Conservation (phyloP, 805 yeast species). For the Pichia exigua region DNA sequence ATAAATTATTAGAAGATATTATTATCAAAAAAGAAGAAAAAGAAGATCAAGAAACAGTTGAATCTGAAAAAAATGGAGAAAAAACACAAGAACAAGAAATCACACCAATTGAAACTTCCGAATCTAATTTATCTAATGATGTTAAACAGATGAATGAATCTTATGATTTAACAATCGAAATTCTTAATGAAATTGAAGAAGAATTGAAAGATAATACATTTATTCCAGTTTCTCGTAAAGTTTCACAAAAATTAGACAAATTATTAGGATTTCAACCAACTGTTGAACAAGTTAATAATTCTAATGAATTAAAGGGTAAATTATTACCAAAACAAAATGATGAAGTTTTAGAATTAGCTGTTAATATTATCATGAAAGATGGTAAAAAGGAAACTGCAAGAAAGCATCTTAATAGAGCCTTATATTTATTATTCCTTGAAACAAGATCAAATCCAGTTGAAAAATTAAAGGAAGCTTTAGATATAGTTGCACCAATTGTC, state of each 20-base stretch:
- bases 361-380: conserved; percentile 84
- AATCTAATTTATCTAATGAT: conserved; percentile 15
- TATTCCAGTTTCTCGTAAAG: conserved; percentile 15
- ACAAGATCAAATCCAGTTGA: conserved; percentile 74
- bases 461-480: conserved; percentile 65
- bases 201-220: conserved; percentile 23
- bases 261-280: conserved; percentile 47
- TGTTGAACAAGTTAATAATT: conserved; percentile 54
- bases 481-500: conserved; percentile 78
- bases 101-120: not conserved
- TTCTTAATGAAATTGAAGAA: conserved; percentile 23
- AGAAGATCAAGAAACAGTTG: too few species aligned
- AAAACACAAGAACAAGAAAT: not conserved
- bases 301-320: conserved; percentile 38
- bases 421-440: conserved; percentile 69
- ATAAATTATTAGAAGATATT: conserved; percentile 14
- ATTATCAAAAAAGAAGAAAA: conserved; percentile 1
- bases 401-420: conserved; percentile 62
- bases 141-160: conserved; percentile 20
- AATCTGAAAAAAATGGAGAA: not conserved
- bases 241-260: conserved; percentile 13
- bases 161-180: conserved; percentile 24
- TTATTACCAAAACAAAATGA: conserved; percentile 58
- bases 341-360: conserved; percentile 67
- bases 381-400: conserved; percentile 83